Percentiles rank a stretch among this genome's conserved stretches.
These are phyloP conservation scores for Coffea eugenioides DNA, from an alignment of 257 asterid genomes.

Conservation along the genomic window DNA sequence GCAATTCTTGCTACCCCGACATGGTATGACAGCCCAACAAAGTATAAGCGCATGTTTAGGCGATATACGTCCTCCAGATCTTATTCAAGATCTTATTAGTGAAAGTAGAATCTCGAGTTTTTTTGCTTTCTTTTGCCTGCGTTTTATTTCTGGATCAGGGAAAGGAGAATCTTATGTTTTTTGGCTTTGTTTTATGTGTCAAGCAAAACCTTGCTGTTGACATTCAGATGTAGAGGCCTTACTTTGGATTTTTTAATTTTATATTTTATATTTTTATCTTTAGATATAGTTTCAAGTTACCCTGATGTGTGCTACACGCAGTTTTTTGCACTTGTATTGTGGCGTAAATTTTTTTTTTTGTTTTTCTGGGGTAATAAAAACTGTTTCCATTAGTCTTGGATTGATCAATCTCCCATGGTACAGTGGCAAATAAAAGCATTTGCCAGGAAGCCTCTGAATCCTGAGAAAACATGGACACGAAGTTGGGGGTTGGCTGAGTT, in stretches of 20 bases:
- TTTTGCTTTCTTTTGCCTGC: background rate
- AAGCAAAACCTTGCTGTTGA: too few species aligned
- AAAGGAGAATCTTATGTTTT: background rate
- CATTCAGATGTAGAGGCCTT: too few species aligned
- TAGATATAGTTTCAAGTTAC: too few species aligned
- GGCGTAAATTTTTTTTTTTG: too few species aligned
- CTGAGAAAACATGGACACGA: background rate
- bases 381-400: too few species aligned
- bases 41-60: slow-evolving; percentile 34
- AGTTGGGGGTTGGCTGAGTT: background rate
- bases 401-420: background rate
- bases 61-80: slow-evolving; percentile 1
- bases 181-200: background rate
- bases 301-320: too few species aligned
- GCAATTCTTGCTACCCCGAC: slow-evolving; percentile 55
- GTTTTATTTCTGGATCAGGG: background rate
- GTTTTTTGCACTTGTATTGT: background rate
- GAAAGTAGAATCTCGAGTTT: background rate
- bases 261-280: too few species aligned
- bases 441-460: background rate
- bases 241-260: too few species aligned
- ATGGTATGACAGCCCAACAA: slow-evolving; percentile 54
- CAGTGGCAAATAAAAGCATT: background rate
- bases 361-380: too few species aligned
- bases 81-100: slow-evolving; percentile 9